Conservation (phyloP, 2,329 filamentous ascomycete genomes). For the Fusarium nygamai region DNA sequence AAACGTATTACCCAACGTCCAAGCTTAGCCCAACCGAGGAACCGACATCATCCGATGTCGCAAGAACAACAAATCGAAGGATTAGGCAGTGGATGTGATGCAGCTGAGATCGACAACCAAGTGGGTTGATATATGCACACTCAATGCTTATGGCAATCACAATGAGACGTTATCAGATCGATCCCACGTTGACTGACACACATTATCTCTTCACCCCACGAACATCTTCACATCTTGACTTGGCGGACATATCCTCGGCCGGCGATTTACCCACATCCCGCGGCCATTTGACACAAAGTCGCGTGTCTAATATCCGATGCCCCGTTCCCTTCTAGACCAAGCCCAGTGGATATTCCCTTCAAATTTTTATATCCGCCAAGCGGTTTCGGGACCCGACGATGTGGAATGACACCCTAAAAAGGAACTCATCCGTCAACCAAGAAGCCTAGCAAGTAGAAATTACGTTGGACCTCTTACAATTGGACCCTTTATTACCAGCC, state of each 20-base stretch:
- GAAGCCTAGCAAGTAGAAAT: not conserved
- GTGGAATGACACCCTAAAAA: slow-evolving; percentile 3
- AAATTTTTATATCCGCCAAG: slow-evolving; percentile 9
- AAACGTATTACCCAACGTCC: not conserved
- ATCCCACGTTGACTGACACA: not conserved
- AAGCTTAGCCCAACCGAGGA: not conserved
- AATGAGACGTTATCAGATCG: slow-evolving; percentile 2
- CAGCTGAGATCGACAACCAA: not conserved
- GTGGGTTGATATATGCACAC: not conserved
- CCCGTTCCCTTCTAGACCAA: slow-evolving; percentile 11
- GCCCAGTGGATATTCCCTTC: not conserved
- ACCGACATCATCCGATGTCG: not conserved
- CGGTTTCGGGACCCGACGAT: not conserved
- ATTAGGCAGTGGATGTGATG: not conserved
- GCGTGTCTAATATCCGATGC: not conserved
- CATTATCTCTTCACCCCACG: not conserved
- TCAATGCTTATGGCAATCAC: not conserved
- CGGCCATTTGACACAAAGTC: not conserved
- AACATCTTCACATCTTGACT: not conserved
- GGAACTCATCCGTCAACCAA: not conserved
- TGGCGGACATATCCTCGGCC: not conserved
- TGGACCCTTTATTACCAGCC: not conserved
- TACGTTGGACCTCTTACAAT: not conserved
- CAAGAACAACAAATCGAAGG: not conserved
- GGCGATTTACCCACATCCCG: not conserved